Base-by-base conservation (phyloP, 2,329 filamentous ascomycete genomes). In the Septoria petroselini region DNA sequence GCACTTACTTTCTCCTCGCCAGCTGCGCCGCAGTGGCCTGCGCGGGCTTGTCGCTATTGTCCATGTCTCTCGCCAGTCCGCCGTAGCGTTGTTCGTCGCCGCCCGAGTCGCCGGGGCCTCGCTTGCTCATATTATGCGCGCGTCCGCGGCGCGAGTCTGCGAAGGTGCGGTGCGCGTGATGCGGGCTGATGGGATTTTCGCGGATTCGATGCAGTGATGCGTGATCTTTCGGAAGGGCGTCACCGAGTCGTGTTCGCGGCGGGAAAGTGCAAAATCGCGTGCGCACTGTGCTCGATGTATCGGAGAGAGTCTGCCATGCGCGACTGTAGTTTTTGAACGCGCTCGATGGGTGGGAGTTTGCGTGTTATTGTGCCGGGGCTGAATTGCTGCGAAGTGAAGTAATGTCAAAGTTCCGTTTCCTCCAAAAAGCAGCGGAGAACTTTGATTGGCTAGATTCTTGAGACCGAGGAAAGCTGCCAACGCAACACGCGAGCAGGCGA, bases 1-100 rank as follows among this genome's bases (percentile, higher is more conserved):
- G 11, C 4, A 66, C 66, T 65, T 50, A 68, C 66, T 65, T 68
- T 48, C 65, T 58, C 41, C 53, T 52, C 38, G 65, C 65, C 59
- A 68, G 49, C 58, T 68, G 66, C 39, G 66, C 66, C 21, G 65
- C 64, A 19, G 65, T 68, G 39, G 66, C 65, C 46, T 56, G 48
- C 38, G 48, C 47, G 15, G 64, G 64, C 54, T 58, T 58, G 40
- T 65, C 61, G 9, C 45, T 39, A 25, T 25, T 40, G n/a, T 56
- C 59, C 56, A 53, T 53, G n/a, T 38, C 34, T 23, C 47, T 34
- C 37, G 46, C 34, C 27, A 50, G 51, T 38, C 53, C 54, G 33
- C 61, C 61, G 50, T 64, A 65, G 50, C 62, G 48, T 18, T 63
- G 60, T 47, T 57, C 61, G 44, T 58, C 65, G 47, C 60, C 58